Evolutionary conservation across 768 basidiomycete species (phyloP).

Genomic region (Serendipita sp.): DNA sequence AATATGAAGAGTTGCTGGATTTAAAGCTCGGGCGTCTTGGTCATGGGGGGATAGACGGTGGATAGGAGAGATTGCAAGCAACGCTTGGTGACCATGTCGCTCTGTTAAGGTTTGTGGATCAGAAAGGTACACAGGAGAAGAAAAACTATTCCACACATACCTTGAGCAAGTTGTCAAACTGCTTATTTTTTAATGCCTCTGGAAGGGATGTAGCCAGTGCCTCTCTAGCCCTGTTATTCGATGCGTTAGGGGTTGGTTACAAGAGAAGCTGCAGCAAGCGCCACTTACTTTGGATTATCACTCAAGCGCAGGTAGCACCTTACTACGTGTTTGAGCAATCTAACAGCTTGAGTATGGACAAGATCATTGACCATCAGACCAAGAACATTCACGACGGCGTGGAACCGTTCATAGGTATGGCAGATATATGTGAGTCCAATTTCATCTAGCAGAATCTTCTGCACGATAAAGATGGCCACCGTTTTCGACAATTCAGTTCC

Average conservation of each 20-base stretch:
- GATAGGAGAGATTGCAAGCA: constrained; percentile 80
- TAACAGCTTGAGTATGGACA: constrained; percentile 93
- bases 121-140: background rate
- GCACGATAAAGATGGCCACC: constrained; percentile 98
- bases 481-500: constrained; percentile 97
- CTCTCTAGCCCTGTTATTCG: constrained; percentile 61
- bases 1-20: background rate
- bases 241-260: background rate
- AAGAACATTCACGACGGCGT: constrained; percentile 94
- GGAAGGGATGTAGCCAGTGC: constrained; percentile 90
- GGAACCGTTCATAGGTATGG: constrained; percentile 99
- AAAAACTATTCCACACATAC: constrained; percentile 23
- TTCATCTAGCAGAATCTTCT: constrained; percentile 90
- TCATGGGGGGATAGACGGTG: constrained; percentile 32
- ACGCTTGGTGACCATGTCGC: constrained; percentile 95
- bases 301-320: constrained; percentile 90
- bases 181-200: constrained; percentile 85
- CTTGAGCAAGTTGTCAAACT: constrained; percentile 83
- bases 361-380: constrained; percentile 98
- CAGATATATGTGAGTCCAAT: constrained; percentile 97
- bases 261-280: constrained; percentile 8
- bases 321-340: constrained; percentile 93
- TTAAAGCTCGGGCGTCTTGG: constrained; percentile 2
- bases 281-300: constrained; percentile 76
- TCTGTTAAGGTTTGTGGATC: constrained; percentile 26